Evolutionary conservation across 352 stramenopile species (phyloP).

Genomic region (Phytophthora ramorum): DNA sequence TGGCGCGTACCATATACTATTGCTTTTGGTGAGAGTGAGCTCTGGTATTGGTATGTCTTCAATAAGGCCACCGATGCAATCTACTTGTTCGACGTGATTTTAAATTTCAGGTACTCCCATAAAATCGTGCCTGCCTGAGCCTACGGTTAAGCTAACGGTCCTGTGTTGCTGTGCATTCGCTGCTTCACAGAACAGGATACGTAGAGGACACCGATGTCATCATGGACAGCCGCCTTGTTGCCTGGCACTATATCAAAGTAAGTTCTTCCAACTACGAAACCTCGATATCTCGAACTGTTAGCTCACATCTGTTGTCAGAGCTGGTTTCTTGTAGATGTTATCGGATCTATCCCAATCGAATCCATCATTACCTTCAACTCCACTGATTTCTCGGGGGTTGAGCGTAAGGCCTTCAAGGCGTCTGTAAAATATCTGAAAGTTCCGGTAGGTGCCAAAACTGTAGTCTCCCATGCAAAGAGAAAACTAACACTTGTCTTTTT

Average conservation of each 20-base stretch:
- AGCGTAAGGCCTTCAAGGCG: conserved; percentile 68
- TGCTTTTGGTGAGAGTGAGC: conserved; percentile 52
- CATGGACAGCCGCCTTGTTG: conserved; percentile 59
- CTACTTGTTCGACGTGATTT: conserved; percentile 58
- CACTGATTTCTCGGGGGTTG: conserved; percentile 51
- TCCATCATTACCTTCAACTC: conserved; percentile 40
- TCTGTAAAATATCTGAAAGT: conserved; percentile 74
- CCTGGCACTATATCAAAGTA: conserved; percentile 55
- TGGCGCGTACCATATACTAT: conserved; percentile 70
- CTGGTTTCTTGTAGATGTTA: conserved; percentile 63
- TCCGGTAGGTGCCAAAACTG: conserved; percentile 34
- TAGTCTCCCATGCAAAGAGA: not conserved
- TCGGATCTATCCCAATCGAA: conserved; percentile 65
- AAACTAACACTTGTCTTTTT: not conserved
- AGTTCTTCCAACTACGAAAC: not conserved
- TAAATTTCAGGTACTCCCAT: conserved; percentile 56
- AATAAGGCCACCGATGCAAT: conserved; percentile 57
- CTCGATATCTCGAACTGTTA: not conserved
- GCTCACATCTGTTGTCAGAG: conserved; percentile 28
- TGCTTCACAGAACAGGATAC: conserved; percentile 56
- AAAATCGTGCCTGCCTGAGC: not conserved
- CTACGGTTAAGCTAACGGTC: not conserved
- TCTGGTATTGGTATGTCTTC: conserved; percentile 55
- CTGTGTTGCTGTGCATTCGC: not conserved
- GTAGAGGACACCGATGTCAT: conserved; percentile 59